Evolutionary conservation across 2,329 filamentous ascomycete genomes (phyloP).

Genomic region (Ophiosphaerella korrae): DNA sequence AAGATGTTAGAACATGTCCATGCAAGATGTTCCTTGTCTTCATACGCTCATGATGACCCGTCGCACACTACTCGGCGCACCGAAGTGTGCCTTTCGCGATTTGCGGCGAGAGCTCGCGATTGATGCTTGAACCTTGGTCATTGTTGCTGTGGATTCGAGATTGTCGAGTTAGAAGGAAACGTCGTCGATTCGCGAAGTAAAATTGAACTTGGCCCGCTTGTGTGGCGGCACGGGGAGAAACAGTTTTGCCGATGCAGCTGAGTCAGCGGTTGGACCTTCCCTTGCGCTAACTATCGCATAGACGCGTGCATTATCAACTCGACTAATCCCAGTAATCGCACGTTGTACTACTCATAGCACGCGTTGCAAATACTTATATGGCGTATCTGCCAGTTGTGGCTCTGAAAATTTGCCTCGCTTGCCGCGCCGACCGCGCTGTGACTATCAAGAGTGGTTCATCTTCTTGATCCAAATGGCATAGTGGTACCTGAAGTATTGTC

Average conservation of each 20-base stretch:
- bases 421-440: not conserved
- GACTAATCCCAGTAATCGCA: slow-evolving; percentile 8
- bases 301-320: slow-evolving; percentile 14
- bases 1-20: slow-evolving; percentile 39
- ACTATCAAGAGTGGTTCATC: too few species aligned
- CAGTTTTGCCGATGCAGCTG: slow-evolving; percentile 10
- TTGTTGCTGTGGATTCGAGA: slow-evolving; percentile 55
- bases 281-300: not conserved
- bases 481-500: slow-evolving; percentile 5
- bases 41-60: slow-evolving; percentile 83
- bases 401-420: not conserved
- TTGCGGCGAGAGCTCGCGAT: slow-evolving; percentile 89
- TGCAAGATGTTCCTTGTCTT: slow-evolving; percentile 64
- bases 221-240: slow-evolving; percentile 13
- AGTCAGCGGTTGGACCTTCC: not conserved
- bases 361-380: slow-evolving; percentile 5
- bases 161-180: slow-evolving; percentile 39
- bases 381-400: not conserved
- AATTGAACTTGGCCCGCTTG: slow-evolving; percentile 24
- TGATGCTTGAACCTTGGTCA: slow-evolving; percentile 70
- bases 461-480: not conserved
- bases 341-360: slow-evolving; percentile 5
- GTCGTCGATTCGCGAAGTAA: slow-evolving; percentile 20
- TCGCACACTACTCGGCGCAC: slow-evolving; percentile 90
- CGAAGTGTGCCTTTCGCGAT: slow-evolving; percentile 98